Conservation (phyloP, 192 early-diverging fungal species). For the Backusella morwellensis region DNA sequence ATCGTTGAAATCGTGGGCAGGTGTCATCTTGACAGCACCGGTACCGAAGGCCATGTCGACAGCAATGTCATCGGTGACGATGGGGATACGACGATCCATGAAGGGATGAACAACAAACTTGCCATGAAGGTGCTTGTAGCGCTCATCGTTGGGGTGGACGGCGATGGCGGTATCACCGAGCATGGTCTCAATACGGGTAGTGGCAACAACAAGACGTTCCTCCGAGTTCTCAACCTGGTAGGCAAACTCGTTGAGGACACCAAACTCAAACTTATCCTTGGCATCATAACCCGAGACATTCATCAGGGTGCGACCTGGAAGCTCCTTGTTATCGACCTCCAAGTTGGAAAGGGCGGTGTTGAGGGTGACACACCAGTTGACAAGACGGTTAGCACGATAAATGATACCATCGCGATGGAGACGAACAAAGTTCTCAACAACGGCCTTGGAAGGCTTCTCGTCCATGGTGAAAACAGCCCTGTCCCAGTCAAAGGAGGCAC, state of each 20-base stretch:
- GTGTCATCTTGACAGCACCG: slow-evolving; percentile 99
- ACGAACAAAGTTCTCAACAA: slow-evolving; percentile 91
- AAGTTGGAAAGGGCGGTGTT: slow-evolving; percentile 97
- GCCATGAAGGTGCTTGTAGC: slow-evolving; percentile 94
- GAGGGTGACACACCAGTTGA: slow-evolving; percentile 97
- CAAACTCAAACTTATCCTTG: slow-evolving; percentile 97
- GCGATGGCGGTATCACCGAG: slow-evolving; percentile 97
- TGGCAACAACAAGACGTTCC: slow-evolving; percentile 93
- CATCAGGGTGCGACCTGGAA: slow-evolving; percentile 83
- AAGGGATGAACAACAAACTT: slow-evolving; percentile 95
- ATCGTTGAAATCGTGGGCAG: slow-evolving; percentile 98
- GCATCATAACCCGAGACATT: slow-evolving; percentile 89
- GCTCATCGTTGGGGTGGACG: slow-evolving; percentile 88
- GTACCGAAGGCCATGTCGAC: slow-evolving; percentile 95
- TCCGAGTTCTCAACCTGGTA: slow-evolving; percentile 85
- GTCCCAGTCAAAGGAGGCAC: slow-evolving; percentile 92
- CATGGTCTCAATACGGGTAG: slow-evolving; percentile 99
- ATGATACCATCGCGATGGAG: slow-evolving; percentile 94
- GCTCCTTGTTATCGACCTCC: slow-evolving; percentile 91
- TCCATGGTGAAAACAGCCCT: slow-evolving; percentile 94
- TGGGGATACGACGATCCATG: slow-evolving; percentile 85
- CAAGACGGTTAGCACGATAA: slow-evolving; percentile 93
- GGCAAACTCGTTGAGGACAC: slow-evolving; percentile 93
- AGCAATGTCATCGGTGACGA: slow-evolving; percentile 80
- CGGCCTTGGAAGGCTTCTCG: slow-evolving; percentile 72